Evolutionary conservation across 2,329 filamentous ascomycete genomes (phyloP), one percentile per base, ranked within the genome.

Genomic region (Venturia asperata): DNA sequence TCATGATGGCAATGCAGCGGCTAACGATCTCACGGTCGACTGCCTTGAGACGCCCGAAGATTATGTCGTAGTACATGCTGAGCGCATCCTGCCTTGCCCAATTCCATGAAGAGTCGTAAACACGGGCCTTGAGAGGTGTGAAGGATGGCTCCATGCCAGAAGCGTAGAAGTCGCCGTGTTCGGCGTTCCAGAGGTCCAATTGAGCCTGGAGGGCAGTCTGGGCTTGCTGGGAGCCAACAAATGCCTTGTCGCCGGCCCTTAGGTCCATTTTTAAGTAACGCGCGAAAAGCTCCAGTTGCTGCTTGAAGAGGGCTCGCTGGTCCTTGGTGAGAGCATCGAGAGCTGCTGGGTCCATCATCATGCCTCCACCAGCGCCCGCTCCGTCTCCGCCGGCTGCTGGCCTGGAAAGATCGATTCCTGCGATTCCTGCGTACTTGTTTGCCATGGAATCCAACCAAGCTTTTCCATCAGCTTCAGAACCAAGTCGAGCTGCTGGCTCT

Each of bases 331-430:
- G 83, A 17, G 94, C 94, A 75, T 99, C 94, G 69, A 99, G 88
- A 64, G 94, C 94, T 47, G 93, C 94, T 10, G 94, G 94, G 73
- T 99, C 94, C 92, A 99, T 97, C 91, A 99, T 96, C 94, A 99
- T 97, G 74, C 92, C 93, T 69, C 85, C 89, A 66, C 82, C 85
- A 67, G 84, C 89, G 65, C 82, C 88, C 64, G 86, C 89, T 67
- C 84, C 85, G 68, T 91, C 91, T 67, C 87, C 88, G 63, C 88
- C 85, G 34, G 90, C 84, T 24, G 80, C 74, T 37, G 89, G 87
- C 7, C 89, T 86, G 5, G 92, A 88, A 67, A 99, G 80, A 75
- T 82, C 95, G 76, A 99, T 87, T 67, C 94, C 94, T 58, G 90
- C 88, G 67, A 85, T 87, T 37, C 86, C 78, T 62, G 94, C 93